Percentiles rank a stretch among this genome's conserved stretches.
These are phyloP conservation scores for Didymella exigua DNA, from an alignment of 2,329 filamentous ascomycete genomes.

Conservation along the genomic window DNA sequence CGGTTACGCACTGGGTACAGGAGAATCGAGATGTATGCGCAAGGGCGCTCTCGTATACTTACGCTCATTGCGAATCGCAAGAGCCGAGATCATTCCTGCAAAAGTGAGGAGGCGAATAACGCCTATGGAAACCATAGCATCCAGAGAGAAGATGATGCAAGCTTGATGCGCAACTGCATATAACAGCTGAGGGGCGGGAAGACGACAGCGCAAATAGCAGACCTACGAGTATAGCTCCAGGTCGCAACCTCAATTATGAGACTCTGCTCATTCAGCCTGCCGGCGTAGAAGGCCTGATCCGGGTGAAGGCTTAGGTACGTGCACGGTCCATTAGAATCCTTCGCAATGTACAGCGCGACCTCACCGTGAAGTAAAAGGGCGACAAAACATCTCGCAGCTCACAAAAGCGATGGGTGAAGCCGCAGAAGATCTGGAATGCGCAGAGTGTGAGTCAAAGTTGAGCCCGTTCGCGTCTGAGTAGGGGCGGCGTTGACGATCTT, in stretches of 20 bases:
- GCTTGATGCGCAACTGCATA: not conserved
- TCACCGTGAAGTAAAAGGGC: not conserved
- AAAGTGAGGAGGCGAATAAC: not conserved
- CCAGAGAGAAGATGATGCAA: not conserved
- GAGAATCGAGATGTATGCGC: no score
- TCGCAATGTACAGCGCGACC: not conserved
- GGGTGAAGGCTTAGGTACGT: constrained; percentile 8
- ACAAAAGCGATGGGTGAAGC: not conserved
- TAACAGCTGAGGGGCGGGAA: not conserved
- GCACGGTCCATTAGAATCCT: constrained; percentile 7
- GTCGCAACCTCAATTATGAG: not conserved
- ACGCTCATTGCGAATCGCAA: not conserved
- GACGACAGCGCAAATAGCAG: not conserved
- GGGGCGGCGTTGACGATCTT: not conserved
- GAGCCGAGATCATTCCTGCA: not conserved
- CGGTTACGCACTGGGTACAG: not conserved
- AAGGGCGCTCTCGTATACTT: not conserved
- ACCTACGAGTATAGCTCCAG: not conserved
- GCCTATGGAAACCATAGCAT: not conserved
- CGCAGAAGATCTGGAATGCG: not conserved
- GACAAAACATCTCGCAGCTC: not conserved
- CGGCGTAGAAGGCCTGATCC: not conserved
- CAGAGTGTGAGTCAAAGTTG: not conserved
- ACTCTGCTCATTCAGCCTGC: not conserved
- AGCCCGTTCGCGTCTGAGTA: not conserved